Evolutionary conservation across 2,329 filamentous ascomycete species (phyloP), one percentile per base, ranked within the genome.

Genomic region (Monilinia laxa): DNA sequence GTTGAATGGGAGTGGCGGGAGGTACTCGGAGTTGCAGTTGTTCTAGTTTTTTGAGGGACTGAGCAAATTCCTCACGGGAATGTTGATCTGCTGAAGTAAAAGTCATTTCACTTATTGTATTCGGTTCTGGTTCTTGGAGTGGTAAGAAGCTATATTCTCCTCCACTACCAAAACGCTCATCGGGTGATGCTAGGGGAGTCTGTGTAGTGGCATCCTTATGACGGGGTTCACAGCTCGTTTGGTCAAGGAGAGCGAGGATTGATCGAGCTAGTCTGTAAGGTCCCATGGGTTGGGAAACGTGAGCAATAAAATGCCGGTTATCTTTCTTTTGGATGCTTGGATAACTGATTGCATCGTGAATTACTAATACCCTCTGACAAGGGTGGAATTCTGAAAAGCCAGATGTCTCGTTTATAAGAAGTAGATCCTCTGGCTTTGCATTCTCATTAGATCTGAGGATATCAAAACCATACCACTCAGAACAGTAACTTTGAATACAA

Each of bases 381-480:
- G 68, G 23, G 18, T 31, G 25, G n/a, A 58, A 65, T 47, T 67
- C 57, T 20, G 47, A 31, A 23, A 54, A 47, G 20, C 12, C 72
- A 35, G 35, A 74, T 35, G 55, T 73, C 28, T 65, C 63, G 20
- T 59, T 59, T 4, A 60, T 31, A 12, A 65, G 31, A 52, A 59
- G 54, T 42, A 67, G 10, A 49, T 67, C 65, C 20, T 20, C 59
- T 11, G 28, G 20, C 70, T 45, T 68, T 67, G 45, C 9, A 51
- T 25, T 49, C 56, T 69, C 25, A 69, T 53, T 12, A 28, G 23
- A 53, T 3, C 45, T 31, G 16, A 18, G 28, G 1, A 59, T 23
- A 31, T 66, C 47, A 54, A 75, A 73, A 1, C 72, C 73, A 64
- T 73, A 75, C 74, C 74, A 75, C 31, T 73, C 69, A 6, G 62